phyloP scores from a whole-genome alignment of 2,329 filamentous ascomycete genomes.

The Pseudogymnoascus verrucosus region DNA sequence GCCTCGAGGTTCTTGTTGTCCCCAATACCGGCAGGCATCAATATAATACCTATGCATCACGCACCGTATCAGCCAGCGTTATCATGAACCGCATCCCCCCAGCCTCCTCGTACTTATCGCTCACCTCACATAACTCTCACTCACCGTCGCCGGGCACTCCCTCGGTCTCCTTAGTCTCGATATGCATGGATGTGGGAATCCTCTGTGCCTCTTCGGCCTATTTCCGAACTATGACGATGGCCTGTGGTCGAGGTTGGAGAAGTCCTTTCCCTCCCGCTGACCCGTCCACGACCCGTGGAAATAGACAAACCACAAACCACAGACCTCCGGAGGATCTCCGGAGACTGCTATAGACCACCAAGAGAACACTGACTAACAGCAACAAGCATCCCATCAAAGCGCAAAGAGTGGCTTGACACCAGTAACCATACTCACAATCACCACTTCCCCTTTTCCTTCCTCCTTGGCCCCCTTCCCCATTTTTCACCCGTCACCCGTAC shows the following conservation, averaged over 20 bases:
- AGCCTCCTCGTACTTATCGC: not conserved
- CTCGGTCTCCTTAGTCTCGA: not conserved
- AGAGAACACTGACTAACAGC: not conserved
- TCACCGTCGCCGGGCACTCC: not conserved
- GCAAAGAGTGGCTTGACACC: not conserved
- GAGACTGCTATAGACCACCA: not conserved
- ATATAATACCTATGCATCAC: not conserved
- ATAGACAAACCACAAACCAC: not conserved
- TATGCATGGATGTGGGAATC: not conserved
- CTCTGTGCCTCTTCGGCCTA: not conserved
- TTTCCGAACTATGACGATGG: conserved; percentile 3
- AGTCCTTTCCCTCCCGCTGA: not conserved
- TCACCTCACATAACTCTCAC: not conserved
- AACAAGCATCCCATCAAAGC: not conserved
- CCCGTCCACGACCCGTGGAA: not conserved
- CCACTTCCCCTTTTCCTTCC: not conserved
- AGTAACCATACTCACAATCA: not conserved
- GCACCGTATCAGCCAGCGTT: not conserved
- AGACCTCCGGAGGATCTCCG: no score
- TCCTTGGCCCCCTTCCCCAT: no score
- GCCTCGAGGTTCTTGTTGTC: not conserved
- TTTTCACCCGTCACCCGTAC: not conserved
- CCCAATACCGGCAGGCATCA: not conserved
- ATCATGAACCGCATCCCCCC: not conserved
- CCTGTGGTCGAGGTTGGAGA: not conserved